phyloP scores from a whole-genome alignment of 2,329 filamentous ascomycete species.

The Verticillium albo-atrum region DNA sequence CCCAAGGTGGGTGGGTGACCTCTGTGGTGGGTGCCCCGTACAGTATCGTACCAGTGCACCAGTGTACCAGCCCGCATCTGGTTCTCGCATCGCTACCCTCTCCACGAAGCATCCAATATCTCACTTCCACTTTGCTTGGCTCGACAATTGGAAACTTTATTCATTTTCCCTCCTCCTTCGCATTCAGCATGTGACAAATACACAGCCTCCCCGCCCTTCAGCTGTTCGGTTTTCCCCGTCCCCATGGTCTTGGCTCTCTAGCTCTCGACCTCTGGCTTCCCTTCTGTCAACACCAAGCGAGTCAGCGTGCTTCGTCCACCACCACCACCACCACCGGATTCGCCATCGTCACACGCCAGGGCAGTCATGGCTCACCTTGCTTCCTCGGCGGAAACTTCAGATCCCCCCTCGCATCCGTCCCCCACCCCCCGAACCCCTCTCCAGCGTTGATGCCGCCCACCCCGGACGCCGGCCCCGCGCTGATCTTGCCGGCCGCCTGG shows the following conservation, averaged over 20 bases:
- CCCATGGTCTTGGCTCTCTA: not conserved
- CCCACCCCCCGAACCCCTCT: conserved; percentile 30
- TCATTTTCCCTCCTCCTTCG: not conserved
- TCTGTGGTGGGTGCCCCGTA: not conserved
- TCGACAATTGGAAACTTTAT: not conserved
- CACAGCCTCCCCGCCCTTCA: not conserved
- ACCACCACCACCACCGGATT: too few relatives aligned
- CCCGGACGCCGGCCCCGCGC: conserved; percentile 22
- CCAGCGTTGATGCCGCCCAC: conserved; percentile 22
- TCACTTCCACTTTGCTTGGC: not conserved
- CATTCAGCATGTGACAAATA: not conserved
- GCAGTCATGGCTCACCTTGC: too few relatives aligned
- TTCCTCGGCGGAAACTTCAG: conserved; percentile 29
- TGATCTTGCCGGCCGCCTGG: conserved; percentile 28
- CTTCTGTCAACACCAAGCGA: not conserved
- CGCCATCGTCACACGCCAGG: too few relatives aligned
- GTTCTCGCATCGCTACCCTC: not conserved
- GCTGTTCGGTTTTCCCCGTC: not conserved
- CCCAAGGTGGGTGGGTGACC: not conserved
- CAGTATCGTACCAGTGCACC: too few relatives aligned
- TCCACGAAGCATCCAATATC: not conserved
- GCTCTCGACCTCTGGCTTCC: not conserved
- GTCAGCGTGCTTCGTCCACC: not conserved
- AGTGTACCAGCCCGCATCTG: not conserved
- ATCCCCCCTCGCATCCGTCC: conserved; percentile 18